These are phyloP conservation scores for Stagonosporopsis cucurbitacearum DNA, from an alignment of 2,329 filamentous ascomycete genomes.

Conservation along the genomic window DNA sequence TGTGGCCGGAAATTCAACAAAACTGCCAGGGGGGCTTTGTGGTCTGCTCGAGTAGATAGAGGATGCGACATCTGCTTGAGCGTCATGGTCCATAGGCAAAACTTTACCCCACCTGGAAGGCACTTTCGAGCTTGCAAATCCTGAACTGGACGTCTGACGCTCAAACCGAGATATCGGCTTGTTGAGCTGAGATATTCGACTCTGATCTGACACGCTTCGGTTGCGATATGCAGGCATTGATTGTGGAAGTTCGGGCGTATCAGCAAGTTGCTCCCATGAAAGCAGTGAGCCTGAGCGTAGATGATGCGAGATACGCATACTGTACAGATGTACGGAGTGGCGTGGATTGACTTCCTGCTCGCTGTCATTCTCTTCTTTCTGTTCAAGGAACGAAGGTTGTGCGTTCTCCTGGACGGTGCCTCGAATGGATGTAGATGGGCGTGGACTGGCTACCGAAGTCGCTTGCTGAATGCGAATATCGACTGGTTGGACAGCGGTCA, in stretches of 20 bases:
- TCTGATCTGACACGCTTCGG: conserved; percentile 31
- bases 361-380: not conserved
- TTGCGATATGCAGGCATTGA: conserved; percentile 22
- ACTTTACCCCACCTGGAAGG: conserved; percentile 50
- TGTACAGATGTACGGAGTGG: conserved; percentile 50
- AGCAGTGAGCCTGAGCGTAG: conserved; percentile 52
- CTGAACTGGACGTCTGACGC: conserved; percentile 45
- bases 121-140: conserved; percentile 46
- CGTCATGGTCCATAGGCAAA: conserved; percentile 22
- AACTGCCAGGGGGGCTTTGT: conserved; percentile 45
- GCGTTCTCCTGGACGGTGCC: conserved; percentile 17
- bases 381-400: not conserved
- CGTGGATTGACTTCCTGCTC: conserved; percentile 29
- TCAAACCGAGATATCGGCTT: conserved; percentile 27
- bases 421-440: conserved; percentile 25
- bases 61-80: conserved; percentile 36
- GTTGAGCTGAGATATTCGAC: conserved; percentile 19
- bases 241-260: conserved; percentile 28
- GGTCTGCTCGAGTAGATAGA: conserved; percentile 52
- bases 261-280: conserved; percentile 44
- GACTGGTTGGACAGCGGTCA: conserved; percentile 2
- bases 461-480: conserved; percentile 33
- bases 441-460: conserved; percentile 22
- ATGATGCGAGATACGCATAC: conserved; percentile 55
- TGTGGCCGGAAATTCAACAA: conserved; percentile 33